Conservation (phyloP, 257 asterid genomes). For the Plectranthus barbatus region DNA sequence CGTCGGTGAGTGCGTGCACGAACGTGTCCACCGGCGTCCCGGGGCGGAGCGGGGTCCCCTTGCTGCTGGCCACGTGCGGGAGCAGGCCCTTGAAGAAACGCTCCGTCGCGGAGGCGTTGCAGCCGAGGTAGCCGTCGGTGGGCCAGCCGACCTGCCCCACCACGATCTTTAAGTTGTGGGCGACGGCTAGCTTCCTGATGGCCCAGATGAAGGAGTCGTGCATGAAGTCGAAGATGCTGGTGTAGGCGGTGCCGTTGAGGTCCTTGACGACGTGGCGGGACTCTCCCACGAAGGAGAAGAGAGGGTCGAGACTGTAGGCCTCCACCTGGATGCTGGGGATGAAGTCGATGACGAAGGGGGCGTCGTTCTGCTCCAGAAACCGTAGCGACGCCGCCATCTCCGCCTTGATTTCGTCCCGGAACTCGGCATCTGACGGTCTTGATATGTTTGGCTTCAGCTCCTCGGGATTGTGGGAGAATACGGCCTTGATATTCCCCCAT, state of each 20-base stretch:
- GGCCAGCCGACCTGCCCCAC: conserved; percentile 44
- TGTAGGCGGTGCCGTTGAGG: conserved; percentile 13
- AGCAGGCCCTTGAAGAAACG: conserved; percentile 25
- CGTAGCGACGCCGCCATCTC: neutral
- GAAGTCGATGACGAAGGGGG: conserved; percentile 16
- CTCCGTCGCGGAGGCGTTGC: conserved; percentile 18
- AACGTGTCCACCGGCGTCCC: conserved; percentile 20
- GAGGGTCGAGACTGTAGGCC: neutral
- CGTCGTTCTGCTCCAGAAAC: neutral
- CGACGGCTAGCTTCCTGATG: conserved; percentile 8
- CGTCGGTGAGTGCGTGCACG: conserved; percentile 24
- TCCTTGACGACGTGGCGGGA: neutral
- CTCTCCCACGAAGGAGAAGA: conserved; percentile 25
- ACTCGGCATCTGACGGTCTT: conserved; percentile 39
- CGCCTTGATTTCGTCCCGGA: conserved; percentile 16
- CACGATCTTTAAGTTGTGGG: conserved; percentile 3
- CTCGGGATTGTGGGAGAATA: neutral
- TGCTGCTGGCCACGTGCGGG: conserved; percentile 9
- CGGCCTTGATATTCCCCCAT: conserved; percentile 13
- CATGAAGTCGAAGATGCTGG: too few species aligned
- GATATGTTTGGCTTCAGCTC: neutral
- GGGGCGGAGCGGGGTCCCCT: conserved; percentile 40
- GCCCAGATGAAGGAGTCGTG: conserved; percentile 33
- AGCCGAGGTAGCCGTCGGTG: conserved; percentile 30
- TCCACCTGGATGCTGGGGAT: neutral